A percentile compares a stretch with the other conserved stretches of the same genome.
Conservation (phyloP, 768 basidiomycete species). For the Suillus sp. region DNA sequence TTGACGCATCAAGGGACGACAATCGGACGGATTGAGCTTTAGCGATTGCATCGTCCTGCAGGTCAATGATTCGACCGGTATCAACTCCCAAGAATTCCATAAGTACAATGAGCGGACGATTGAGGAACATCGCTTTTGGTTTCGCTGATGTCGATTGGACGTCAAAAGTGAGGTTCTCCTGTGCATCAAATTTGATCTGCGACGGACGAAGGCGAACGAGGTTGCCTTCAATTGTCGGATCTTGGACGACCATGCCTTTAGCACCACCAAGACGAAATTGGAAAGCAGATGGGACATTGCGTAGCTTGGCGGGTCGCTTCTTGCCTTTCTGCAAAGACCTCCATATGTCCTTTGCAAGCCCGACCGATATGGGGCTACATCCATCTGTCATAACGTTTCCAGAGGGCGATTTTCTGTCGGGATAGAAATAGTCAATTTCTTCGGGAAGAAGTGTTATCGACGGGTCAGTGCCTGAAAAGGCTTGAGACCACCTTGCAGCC, state of each 20-base stretch:
- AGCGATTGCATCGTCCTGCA: conserved; percentile 42
- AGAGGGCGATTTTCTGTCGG: conserved; percentile 33
- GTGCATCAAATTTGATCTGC: conserved; percentile 50
- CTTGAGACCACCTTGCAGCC: conserved; percentile 56
- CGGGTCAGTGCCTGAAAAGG: conserved; percentile 54
- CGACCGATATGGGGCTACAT: conserved; percentile 46
- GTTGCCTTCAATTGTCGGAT: conserved; percentile 39
- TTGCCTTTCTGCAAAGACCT: conserved; percentile 34
- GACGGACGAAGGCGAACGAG: conserved; percentile 44
- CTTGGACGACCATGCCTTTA: conserved; percentile 50
- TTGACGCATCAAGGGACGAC: conserved; percentile 39
- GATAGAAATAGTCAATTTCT: conserved; percentile 32
- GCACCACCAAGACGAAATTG: conserved; percentile 50
- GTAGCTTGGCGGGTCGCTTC: conserved; percentile 21
- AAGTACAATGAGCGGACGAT: conserved; percentile 50
- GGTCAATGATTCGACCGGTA: conserved; percentile 31
- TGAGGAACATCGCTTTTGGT: conserved; percentile 47
- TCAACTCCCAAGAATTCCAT: conserved; percentile 48
- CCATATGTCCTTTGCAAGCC: conserved; percentile 40
- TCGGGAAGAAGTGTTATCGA: conserved; percentile 39
- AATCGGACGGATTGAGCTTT: conserved; percentile 37
- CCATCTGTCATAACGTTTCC: conserved; percentile 52
- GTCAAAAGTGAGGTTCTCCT: conserved; percentile 42
- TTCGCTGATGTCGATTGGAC: conserved; percentile 48
- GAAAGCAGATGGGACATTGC: conserved; percentile 39